These are phyloP conservation scores for Hygrocybe coccinea DNA, from an alignment of 768 basidiomycete species.

Conservation along the genomic window DNA sequence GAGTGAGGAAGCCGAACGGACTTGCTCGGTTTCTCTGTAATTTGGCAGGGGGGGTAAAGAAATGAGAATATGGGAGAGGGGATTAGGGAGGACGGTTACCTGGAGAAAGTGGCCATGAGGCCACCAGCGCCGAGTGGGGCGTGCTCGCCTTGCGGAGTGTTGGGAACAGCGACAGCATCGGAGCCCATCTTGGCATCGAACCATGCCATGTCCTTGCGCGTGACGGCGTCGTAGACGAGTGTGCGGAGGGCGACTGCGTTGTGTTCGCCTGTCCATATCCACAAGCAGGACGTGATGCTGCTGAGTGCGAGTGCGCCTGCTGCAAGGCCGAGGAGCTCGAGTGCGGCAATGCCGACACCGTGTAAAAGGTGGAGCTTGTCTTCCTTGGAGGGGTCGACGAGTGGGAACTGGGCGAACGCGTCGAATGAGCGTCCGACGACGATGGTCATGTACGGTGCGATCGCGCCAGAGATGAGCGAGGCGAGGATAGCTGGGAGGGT, in stretches of 20 bases:
- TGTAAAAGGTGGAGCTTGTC: conserved; percentile 51
- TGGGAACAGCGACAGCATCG: not conserved
- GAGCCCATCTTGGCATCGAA: conserved; percentile 73
- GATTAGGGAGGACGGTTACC: conserved; percentile 54
- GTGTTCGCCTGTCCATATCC: conserved; percentile 85
- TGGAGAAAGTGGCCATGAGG: conserved; percentile 86
- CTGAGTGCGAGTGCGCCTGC: conserved; percentile 67
- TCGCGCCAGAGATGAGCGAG: conserved; percentile 59
- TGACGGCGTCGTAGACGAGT: conserved; percentile 64
- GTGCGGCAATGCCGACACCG: conserved; percentile 53
- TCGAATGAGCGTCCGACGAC: conserved; percentile 75
- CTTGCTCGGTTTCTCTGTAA: conserved; percentile 87
- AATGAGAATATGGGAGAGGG: too few species aligned
- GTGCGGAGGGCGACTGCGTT: conserved; percentile 65
- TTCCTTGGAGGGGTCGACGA: conserved; percentile 38
- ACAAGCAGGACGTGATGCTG: conserved; percentile 74
- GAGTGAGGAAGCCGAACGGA: conserved; percentile 82
- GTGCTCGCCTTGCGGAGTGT: conserved; percentile 22
- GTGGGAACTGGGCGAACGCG: conserved; percentile 57
- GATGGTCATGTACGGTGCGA: conserved; percentile 83
- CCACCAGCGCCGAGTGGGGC: conserved; percentile 76
- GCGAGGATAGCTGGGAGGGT: conserved; percentile 64
- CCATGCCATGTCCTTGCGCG: conserved; percentile 75
- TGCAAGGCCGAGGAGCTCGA: conserved; percentile 64
- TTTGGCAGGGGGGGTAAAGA: conserved; percentile 25